Evolutionary conservation across 1,139 yeast species (phyloP), one percentile per base, ranked within the genome.

Genomic region (Suhomyces terraborum): DNA sequence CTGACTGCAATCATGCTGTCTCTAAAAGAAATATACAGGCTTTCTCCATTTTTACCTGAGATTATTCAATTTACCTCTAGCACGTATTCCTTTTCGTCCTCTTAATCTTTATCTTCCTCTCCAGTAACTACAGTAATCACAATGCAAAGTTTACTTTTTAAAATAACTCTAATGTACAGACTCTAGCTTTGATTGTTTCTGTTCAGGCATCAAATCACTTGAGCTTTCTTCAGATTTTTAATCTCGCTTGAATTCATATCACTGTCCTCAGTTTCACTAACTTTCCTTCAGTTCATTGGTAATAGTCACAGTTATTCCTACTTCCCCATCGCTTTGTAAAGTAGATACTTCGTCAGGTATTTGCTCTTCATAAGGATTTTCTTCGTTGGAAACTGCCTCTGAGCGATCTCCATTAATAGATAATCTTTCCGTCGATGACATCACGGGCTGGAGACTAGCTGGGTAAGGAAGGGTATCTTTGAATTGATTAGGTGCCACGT

Each of bases 261-360:
- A n/a, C n/a, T n/a, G n/a, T n/a, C n/a, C n/a, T n/a, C n/a, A n/a
- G n/a, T n/a, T n/a, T n/a, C n/a, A n/a, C 27, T 10, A 24, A 8
- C 20, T 24, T 8, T 19, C 32, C 24, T 20, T 30, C 32, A 30
- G 21, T 4, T 25, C 25, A 23, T 36, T 32, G 18, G 28, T 36
- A 26, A 24, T 30, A 18, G 38, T 26, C 12, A 23, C 24, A 1
- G 24, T 35, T 23, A 37, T 33, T 20, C 27, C 33, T 10, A 30
- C 26, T 16, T 37, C 44, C 3, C 32, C 42, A 17, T 42, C 33
- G 37, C 53, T 49, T 23, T 46, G 49, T 32, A 51, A 50, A 1
- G 55, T 51, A 6, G 53, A 48, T 5, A 50, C 54, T 30, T 51
- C 55, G 14, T 48, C 53, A 8, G 36, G 42, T 10, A 38, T 35